Evolutionary conservation across 345 rosid species (phyloP), one percentile per base, ranked within the genome.

Genomic region (Dovyalis caffra): DNA sequence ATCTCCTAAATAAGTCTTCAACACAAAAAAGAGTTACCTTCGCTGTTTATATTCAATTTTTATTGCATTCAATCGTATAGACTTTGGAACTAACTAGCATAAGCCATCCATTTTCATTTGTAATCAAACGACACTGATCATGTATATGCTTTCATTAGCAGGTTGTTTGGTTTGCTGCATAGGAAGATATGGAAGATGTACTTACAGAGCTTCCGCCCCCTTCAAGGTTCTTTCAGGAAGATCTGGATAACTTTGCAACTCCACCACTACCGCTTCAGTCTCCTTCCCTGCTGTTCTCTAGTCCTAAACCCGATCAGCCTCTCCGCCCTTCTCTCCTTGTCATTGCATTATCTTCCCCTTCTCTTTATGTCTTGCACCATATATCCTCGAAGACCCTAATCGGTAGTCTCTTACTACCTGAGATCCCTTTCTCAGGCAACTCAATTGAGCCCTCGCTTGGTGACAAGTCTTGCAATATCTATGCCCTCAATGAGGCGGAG

Each of bases 181-280:
- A 33, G 62, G 29, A 73, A 80, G 79, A 64, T 66, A 95, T 95
- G 99, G 99, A 90, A 87, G 97, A 93, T 83, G 88, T 91, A 12
- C 83, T 95, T 26, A 93, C 97, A 0, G 97, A 95, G 86, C 85
- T 89, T 38, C 96, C 99, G 26, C 98, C 96, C 47, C 98, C 99
- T 69, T 91, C 99, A 51, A 89, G 98, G 83, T 93, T 95, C 84
- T 87, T 90, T 58, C 90, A 87, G 87, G 99, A 95, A 78, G 99
- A 95, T 78, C 97, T 95, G 49, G 90, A 90, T 89, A 95, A 88
- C 83, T 95, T 93, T 70, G 58, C 88, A 14, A 72, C 79, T 20
- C 88, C 88, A 34, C 80, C 82, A 0, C 86, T 85, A 15, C 73
- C 88, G 31, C 83, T 88, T 76, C 92, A 98, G 1, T 82, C 85